These are phyloP conservation scores for Hortiboletus rubellus DNA, from an alignment of 1,284 basidiomycete genomes.

Conservation along the genomic window DNA sequence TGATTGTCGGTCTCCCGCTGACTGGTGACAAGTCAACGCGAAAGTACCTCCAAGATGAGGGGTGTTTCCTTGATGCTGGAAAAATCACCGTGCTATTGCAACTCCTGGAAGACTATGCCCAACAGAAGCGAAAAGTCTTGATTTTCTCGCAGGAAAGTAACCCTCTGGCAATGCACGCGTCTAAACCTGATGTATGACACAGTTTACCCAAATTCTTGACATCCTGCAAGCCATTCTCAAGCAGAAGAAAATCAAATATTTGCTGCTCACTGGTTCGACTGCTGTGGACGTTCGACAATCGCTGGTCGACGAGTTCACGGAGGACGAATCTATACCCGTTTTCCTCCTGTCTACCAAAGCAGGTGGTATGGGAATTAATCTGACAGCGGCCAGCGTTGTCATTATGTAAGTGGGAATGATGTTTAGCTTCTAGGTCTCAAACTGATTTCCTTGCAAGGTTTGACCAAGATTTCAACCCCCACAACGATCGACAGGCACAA, in stretches of 20 bases:
- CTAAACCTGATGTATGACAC: constrained; percentile 2
- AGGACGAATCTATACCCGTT: constrained; percentile 86
- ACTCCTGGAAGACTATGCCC: constrained; percentile 70
- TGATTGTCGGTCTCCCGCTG: not conserved
- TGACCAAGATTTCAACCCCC: constrained; percentile 97
- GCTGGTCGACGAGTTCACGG: constrained; percentile 96
- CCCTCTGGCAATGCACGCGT: not conserved
- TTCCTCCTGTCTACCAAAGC: constrained; percentile 97
- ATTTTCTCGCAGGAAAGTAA: constrained; percentile 86
- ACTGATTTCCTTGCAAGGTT: constrained; percentile 53
- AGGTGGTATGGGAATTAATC: constrained; percentile 89
- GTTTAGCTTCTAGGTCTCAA: not conserved
- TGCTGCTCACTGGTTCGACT: constrained; percentile 93
- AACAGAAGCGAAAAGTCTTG: constrained; percentile 79
- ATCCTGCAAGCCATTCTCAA: constrained; percentile 89
- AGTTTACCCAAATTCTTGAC: constrained; percentile 96
- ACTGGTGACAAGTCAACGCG: constrained; percentile 61
- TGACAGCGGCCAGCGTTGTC: constrained; percentile 91
- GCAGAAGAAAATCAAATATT: constrained; percentile 73
- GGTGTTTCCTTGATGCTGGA: constrained; percentile 86
- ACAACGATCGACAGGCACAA: constrained; percentile 93
- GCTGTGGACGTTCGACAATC: constrained; percentile 92
- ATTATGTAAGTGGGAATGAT: constrained; percentile 61
- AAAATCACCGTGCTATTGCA: constrained; percentile 80
- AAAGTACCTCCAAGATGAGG: constrained; percentile 73